phyloP scores from a whole-genome alignment of 306 rosid species.

The Parietaria judaica region DNA sequence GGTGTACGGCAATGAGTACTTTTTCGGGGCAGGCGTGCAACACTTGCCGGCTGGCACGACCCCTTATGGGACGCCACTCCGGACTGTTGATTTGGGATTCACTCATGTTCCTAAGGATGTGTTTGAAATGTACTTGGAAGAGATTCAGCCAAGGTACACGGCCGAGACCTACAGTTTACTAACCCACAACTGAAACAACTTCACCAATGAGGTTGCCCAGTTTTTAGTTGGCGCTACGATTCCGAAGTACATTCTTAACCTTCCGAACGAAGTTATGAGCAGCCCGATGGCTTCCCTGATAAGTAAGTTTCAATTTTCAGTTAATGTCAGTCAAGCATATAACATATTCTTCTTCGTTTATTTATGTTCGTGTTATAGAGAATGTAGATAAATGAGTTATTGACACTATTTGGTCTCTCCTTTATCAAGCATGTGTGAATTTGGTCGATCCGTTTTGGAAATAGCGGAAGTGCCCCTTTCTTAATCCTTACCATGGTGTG shows the following conservation, averaged over 20 bases:
- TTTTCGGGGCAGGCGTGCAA: slow-evolving; percentile 93
- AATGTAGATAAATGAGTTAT: too few relatives aligned
- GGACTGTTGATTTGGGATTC: slow-evolving; percentile 62
- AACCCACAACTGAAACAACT: slow-evolving; percentile 87
- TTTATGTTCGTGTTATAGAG: too few relatives aligned
- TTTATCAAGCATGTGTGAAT: too few relatives aligned
- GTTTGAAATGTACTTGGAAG: slow-evolving; percentile 78
- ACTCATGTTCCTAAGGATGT: slow-evolving; percentile 88
- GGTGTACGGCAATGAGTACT: slow-evolving; percentile 83
- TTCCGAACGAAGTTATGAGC: slow-evolving; percentile 76
- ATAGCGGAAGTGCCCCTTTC: too few relatives aligned
- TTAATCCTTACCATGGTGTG: too few relatives aligned
- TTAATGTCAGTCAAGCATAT: background rate
- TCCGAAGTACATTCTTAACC: slow-evolving; percentile 76
- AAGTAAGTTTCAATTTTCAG: slow-evolving; percentile 35
- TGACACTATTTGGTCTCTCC: too few relatives aligned
- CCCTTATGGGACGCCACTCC: slow-evolving; percentile 76
- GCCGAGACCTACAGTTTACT: slow-evolving; percentile 78
- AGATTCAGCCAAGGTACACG: slow-evolving; percentile 66
- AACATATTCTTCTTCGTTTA: too few relatives aligned
- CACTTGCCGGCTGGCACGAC: slow-evolving; percentile 60
- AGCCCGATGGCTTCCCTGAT: slow-evolving; percentile 86
- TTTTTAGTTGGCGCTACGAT: slow-evolving; percentile 74
- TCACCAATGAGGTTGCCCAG: slow-evolving; percentile 84
- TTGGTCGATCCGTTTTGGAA: too few relatives aligned